Conservation (phyloP, 495 filamentous ascomycete species). For the Articulospora tetracladia region DNA sequence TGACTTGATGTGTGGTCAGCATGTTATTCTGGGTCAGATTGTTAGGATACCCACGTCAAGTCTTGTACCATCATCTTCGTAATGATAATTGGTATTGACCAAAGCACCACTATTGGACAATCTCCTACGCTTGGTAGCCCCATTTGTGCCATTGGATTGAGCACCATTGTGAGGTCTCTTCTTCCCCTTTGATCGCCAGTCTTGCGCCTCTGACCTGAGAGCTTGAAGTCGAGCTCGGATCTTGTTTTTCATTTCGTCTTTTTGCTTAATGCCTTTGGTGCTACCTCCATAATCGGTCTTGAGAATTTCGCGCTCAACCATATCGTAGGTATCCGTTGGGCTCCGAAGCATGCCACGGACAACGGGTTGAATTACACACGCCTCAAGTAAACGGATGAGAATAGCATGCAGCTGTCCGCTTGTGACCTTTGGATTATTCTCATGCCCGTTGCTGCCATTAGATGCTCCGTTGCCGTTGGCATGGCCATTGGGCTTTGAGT, state of each 20-base stretch:
- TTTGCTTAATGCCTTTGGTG: slow-evolving; percentile 23
- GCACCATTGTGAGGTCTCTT: slow-evolving; percentile 20
- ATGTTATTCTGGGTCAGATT: slow-evolving; percentile 7
- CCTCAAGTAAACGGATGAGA: slow-evolving; percentile 15
- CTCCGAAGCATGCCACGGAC: slow-evolving; percentile 20
- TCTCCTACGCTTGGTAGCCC: slow-evolving; percentile 40
- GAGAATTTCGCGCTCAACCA: slow-evolving; percentile 15
- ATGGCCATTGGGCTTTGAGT: slow-evolving; percentile 11
- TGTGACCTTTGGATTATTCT: slow-evolving; percentile 26
- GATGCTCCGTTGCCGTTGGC: slow-evolving; percentile 19
- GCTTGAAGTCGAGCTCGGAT: slow-evolving; percentile 7
- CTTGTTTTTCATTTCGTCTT: slow-evolving; percentile 19
- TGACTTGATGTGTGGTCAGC: slow-evolving; percentile 33
- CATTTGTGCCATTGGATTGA: slow-evolving; percentile 17
- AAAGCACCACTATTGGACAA: slow-evolving; percentile 33
- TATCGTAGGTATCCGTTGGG: slow-evolving; percentile 22
- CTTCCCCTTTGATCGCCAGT: slow-evolving; percentile 16
- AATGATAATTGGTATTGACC: slow-evolving; percentile 21
- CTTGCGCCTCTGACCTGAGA: slow-evolving; percentile 18
- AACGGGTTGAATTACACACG: slow-evolving; percentile 19
- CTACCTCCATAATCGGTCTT: slow-evolving; percentile 14
- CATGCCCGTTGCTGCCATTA: slow-evolving; percentile 27
- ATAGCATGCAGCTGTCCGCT: slow-evolving; percentile 17
- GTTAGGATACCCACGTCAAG: slow-evolving; percentile 33
- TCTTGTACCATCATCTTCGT: slow-evolving; percentile 36